These are phyloP conservation scores for Termitomyces bulborhizus DNA, from an alignment of 768 basidiomycete genomes.

Conservation along the genomic window DNA sequence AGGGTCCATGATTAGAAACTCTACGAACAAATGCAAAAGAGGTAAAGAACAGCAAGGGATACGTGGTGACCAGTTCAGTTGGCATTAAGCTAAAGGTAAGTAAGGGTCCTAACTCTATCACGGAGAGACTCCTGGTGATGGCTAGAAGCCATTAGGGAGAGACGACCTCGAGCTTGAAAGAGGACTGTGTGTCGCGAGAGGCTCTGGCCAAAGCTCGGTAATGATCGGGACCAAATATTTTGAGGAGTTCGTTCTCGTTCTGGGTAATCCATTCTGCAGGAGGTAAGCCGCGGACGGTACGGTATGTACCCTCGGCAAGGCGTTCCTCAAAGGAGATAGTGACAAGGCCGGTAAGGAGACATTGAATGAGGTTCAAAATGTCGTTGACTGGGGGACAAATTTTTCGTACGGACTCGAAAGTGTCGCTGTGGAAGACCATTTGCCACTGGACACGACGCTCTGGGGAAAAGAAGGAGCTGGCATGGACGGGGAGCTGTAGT, in stretches of 20 bases:
- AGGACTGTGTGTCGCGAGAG: slow-evolving; percentile 60
- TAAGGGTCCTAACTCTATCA: slow-evolving; percentile 5
- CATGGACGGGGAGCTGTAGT: slow-evolving; percentile 70
- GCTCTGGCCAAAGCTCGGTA: slow-evolving; percentile 69
- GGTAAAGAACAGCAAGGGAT: slow-evolving; percentile 30
- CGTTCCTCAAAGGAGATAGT: slow-evolving; percentile 72
- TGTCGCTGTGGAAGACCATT: slow-evolving; percentile 82
- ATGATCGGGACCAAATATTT: slow-evolving; percentile 70
- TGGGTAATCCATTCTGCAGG: slow-evolving; percentile 71
- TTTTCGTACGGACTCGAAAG: slow-evolving; percentile 65
- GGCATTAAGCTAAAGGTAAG: slow-evolving; percentile 17
- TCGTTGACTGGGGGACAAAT: slow-evolving; percentile 65
- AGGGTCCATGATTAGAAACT: slow-evolving; percentile 13
- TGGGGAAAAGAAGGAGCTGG: slow-evolving; percentile 81
- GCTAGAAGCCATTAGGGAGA: slow-evolving; percentile 18
- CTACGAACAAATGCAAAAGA: slow-evolving; percentile 1
- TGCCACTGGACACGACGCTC: slow-evolving; percentile 84
- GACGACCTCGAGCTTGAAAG: slow-evolving; percentile 70
- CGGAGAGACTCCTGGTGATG: background rate
- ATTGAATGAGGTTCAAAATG: slow-evolving; percentile 63
- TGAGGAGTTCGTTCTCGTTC: slow-evolving; percentile 59
- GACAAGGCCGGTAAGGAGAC: slow-evolving; percentile 66
- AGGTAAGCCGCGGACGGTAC: slow-evolving; percentile 73
- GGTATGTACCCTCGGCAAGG: slow-evolving; percentile 61
- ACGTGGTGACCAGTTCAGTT: slow-evolving; percentile 38